These are phyloP conservation scores for Trichoderma sp. DNA, from an alignment of 2,329 filamentous ascomycete species.

Conservation along the genomic window DNA sequence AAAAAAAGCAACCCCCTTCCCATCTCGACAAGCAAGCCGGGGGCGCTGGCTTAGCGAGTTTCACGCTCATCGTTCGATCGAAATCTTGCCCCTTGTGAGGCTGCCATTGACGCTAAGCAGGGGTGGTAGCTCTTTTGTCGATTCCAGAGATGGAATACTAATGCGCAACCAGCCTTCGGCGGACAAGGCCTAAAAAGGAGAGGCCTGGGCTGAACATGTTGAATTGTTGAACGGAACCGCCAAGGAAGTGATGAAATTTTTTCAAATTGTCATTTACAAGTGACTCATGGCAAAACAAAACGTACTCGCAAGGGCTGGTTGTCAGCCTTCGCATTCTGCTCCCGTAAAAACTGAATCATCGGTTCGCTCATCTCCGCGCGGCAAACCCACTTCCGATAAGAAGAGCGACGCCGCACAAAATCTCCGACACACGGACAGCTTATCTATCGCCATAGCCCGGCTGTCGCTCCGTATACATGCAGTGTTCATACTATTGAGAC, in stretches of 20 bases:
- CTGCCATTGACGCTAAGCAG: slow-evolving; percentile 20
- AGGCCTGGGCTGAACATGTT: not conserved
- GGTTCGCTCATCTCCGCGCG: slow-evolving; percentile 1
- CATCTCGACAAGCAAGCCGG: not conserved
- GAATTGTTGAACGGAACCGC: not conserved
- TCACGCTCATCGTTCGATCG: slow-evolving; percentile 22
- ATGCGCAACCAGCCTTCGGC: slow-evolving; percentile 16
- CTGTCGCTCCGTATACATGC: slow-evolving; percentile 9
- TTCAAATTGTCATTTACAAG: not conserved
- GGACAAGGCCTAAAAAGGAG: slow-evolving; percentile 8
- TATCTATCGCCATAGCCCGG: slow-evolving; percentile 3
- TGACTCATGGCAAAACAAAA: not conserved
- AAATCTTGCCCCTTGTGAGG: slow-evolving; percentile 19
- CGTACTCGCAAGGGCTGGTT: not conserved
- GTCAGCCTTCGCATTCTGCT: not conserved
- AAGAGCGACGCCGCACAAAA: slow-evolving; percentile 10
- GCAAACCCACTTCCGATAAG: slow-evolving; percentile 2
- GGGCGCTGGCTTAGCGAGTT: slow-evolving; percentile 19
- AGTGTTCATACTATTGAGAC: not conserved
- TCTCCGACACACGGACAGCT: slow-evolving; percentile 15
- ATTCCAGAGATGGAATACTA: slow-evolving; percentile 8
- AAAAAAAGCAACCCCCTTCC: not conserved
- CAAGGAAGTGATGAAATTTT: not conserved
- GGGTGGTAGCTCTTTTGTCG: slow-evolving; percentile 1
- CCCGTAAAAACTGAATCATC: not conserved